phyloP scores from a whole-genome alignment of 2,329 filamentous ascomycete species.

The Davidsoniella neocaledoniae region DNA sequence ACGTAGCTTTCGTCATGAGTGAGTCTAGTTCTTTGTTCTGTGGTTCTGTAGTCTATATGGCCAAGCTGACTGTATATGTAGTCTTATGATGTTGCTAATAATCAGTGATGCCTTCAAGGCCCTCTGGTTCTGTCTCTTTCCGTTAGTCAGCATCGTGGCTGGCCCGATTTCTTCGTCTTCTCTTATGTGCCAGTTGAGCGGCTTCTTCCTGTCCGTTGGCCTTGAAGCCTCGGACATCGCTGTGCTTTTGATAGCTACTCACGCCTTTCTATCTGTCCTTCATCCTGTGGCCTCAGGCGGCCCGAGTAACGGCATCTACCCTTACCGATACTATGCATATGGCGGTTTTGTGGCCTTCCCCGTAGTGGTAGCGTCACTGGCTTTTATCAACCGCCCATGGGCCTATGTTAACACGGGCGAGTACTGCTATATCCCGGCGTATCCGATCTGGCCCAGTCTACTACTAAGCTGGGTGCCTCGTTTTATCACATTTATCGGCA shows the following conservation, averaged over 20 bases:
- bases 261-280: slow-evolving; percentile 57
- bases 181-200: slow-evolving; percentile 48
- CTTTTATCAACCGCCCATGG: slow-evolving; percentile 37
- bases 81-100: slow-evolving; percentile 58
- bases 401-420: slow-evolving; percentile 47
- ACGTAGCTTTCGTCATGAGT: slow-evolving; percentile 58
- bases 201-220: slow-evolving; percentile 50
- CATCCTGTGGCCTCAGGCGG: slow-evolving; percentile 30
- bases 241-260: slow-evolving; percentile 55
- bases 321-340: slow-evolving; percentile 45
- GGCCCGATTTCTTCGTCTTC: slow-evolving; percentile 34
- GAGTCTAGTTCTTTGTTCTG: slow-evolving; percentile 18
- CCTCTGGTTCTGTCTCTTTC: slow-evolving; percentile 49
- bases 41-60: not conserved
- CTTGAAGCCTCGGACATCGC: slow-evolving; percentile 56
- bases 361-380: slow-evolving; percentile 40
- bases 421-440: slow-evolving; percentile 52
- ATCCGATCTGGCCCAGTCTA: slow-evolving; percentile 51
- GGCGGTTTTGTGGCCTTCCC: slow-evolving; percentile 40
- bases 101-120: slow-evolving; percentile 56
- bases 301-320: slow-evolving; percentile 46
- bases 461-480: slow-evolving; percentile 58
- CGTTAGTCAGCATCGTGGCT: slow-evolving; percentile 37
- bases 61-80: slow-evolving; percentile 20
- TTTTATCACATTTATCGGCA: slow-evolving; percentile 48